Percentiles rank a stretch among this genome's conserved stretches.
Evolutionary conservation across 2,329 filamentous ascomycete genomes (phyloP).

Genomic region (Penicillium digitatum): DNA sequence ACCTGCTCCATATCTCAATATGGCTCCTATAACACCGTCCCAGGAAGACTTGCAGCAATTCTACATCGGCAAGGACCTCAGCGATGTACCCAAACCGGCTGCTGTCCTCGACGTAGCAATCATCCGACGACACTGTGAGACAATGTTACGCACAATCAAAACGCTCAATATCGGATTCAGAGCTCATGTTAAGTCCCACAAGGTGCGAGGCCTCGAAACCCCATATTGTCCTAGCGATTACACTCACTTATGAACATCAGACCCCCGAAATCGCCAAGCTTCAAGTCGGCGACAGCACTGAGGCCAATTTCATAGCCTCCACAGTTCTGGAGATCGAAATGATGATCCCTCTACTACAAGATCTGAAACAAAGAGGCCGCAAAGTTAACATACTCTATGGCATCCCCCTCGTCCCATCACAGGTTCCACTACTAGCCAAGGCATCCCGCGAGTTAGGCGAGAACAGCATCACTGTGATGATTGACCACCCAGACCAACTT

Average conservation of each 20-base stretch:
- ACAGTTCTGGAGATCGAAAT: slow-evolving; percentile 71
- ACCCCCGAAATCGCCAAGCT: slow-evolving; percentile 63
- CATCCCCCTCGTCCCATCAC: slow-evolving; percentile 62
- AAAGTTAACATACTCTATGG: slow-evolving; percentile 67
- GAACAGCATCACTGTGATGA: slow-evolving; percentile 58
- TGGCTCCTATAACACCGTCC: slow-evolving; percentile 9
- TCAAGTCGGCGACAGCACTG: slow-evolving; percentile 61
- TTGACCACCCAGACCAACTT: slow-evolving; percentile 65
- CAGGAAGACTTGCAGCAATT: slow-evolving; percentile 14
- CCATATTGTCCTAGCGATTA: background rate
- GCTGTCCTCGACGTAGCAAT: slow-evolving; percentile 65
- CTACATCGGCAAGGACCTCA: slow-evolving; percentile 59
- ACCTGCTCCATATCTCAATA: background rate
- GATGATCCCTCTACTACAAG: slow-evolving; percentile 57
- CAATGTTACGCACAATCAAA: slow-evolving; percentile 64
- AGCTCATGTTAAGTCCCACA: slow-evolving; percentile 80
- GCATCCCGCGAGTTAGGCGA: slow-evolving; percentile 56
- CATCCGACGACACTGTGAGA: slow-evolving; percentile 62
- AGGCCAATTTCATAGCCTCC: slow-evolving; percentile 64
- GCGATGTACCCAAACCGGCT: slow-evolving; percentile 61
- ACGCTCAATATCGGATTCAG: slow-evolving; percentile 63
- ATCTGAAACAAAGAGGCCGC: slow-evolving; percentile 51
- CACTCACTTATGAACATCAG: slow-evolving; percentile 35
- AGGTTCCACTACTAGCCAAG: slow-evolving; percentile 56
- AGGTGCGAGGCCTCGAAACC: slow-evolving; percentile 47